Percentiles rank a stretch among this genome's conserved stretches.
These are phyloP conservation scores for Ustilago trichophora DNA, from an alignment of 1,284 basidiomycete species.

Conservation along the genomic window DNA sequence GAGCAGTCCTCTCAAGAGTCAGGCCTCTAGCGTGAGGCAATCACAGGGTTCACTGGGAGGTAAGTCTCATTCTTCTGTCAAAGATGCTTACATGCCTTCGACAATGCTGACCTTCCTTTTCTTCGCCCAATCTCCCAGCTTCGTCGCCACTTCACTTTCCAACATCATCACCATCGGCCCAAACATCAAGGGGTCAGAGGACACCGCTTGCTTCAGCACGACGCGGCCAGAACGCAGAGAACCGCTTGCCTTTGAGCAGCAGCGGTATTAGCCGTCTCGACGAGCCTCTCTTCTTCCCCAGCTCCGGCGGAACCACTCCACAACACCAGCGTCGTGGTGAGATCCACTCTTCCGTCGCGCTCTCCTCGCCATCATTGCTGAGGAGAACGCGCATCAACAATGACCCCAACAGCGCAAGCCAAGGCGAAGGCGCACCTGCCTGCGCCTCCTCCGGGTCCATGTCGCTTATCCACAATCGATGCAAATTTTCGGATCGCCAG, in stretches of 20 bases:
- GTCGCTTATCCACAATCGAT: constrained; percentile 95
- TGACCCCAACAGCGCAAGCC: constrained; percentile 6
- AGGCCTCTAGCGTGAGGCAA: too few relatives aligned
- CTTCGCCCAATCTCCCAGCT: constrained; percentile 5
- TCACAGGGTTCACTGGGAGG: constrained; percentile 41
- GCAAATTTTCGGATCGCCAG: too few relatives aligned
- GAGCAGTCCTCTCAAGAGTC: constrained; percentile 56
- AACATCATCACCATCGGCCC: constrained; percentile 57
- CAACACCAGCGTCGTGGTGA: too few relatives aligned
- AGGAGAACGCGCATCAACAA: constrained; percentile 32
- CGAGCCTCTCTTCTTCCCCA: constrained; percentile 62
- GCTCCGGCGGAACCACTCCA: too few relatives aligned
- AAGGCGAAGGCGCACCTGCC: constrained; percentile 13
- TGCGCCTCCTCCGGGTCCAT: constrained; percentile 89
- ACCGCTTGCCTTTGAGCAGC: constrained; percentile 46
- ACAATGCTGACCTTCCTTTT: neutral
- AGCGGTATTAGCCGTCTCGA: constrained; percentile 39
- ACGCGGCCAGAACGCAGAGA: constrained; percentile 35
- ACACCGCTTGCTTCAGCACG: constrained; percentile 30
- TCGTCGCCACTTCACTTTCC: constrained; percentile 62
- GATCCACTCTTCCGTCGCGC: too few relatives aligned
- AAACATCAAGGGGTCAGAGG: constrained; percentile 39
- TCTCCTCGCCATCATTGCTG: too few relatives aligned
- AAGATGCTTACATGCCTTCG: neutral
- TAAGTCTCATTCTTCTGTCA: constrained; percentile 9